phyloP scores from a whole-genome alignment of 176 grass and related monocot genomes.

The Echinochloa phyllopogon region DNA sequence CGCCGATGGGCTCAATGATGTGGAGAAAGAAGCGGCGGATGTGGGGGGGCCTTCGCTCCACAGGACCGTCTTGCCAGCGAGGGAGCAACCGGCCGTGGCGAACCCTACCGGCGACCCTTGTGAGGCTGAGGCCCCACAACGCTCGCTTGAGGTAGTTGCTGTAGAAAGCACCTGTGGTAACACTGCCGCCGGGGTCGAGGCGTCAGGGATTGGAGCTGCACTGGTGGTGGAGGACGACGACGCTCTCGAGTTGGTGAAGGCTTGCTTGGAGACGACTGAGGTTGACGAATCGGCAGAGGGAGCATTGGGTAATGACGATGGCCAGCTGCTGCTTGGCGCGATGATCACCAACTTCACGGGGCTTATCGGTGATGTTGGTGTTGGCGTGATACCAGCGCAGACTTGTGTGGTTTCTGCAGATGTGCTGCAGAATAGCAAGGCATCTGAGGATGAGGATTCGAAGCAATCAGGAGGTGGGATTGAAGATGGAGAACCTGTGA shows the following conservation, averaged over 20 bases:
- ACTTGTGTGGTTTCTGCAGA: constrained; percentile 7
- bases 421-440: constrained; percentile 20
- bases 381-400: background rate
- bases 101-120: constrained; percentile 29
- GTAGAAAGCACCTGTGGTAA: constrained; percentile 1
- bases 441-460: constrained; percentile 43
- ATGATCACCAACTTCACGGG: constrained; percentile 59
- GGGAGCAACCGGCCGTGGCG: background rate
- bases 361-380: constrained; percentile 46
- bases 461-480: constrained; percentile 29
- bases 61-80: background rate
- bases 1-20: background rate
- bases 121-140: background rate
- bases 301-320: constrained; percentile 33
- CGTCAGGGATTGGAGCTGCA: constrained; percentile 18
- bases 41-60: background rate
- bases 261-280: constrained; percentile 39
- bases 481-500: constrained; percentile 4
- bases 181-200: background rate
- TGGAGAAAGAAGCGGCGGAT: background rate
- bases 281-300: constrained; percentile 27
- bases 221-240: constrained; percentile 27
- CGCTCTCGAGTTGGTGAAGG: constrained; percentile 44
- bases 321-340: constrained; percentile 39
- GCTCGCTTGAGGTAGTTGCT: background rate